A percentile compares a stretch with the other conserved stretches of the same genome.
Conservation (phyloP, 1,284 basidiomycete genomes). For the Sanghuangporus weigelae region DNA sequence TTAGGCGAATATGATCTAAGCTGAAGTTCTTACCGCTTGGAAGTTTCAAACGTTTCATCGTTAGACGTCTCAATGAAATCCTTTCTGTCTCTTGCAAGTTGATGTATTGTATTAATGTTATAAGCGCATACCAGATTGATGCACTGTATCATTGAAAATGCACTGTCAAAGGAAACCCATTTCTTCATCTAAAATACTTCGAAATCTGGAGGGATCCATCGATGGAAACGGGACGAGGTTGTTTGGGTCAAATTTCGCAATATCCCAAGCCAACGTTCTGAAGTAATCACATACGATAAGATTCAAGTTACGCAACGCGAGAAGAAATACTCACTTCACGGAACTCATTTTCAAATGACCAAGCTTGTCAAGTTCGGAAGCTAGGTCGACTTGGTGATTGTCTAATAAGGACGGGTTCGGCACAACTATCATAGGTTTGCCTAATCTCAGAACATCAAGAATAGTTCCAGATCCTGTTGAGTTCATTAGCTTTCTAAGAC, state of each 20-base stretch:
- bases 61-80: no score
- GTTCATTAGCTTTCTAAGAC: not conserved
- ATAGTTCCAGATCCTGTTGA: slow-evolving; percentile 88
- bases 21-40: no score
- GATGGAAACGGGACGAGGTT: slow-evolving; percentile 55
- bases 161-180: slow-evolving; percentile 53
- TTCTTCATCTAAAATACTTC: slow-evolving; percentile 61
- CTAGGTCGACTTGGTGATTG: slow-evolving; percentile 92
- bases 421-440: slow-evolving; percentile 78
- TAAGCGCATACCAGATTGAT: no score
- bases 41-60: no score
- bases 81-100: no score
- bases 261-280: slow-evolving; percentile 50
- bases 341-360: slow-evolving; percentile 63
- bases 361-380: slow-evolving; percentile 57
- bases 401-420: slow-evolving; percentile 88
- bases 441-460: slow-evolving; percentile 75
- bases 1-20: no score
- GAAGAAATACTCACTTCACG: slow-evolving; percentile 42
- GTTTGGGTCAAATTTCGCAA: slow-evolving; percentile 42
- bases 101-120: no score
- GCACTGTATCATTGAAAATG: not conserved
- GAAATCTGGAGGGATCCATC: slow-evolving; percentile 61
- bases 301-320: slow-evolving; percentile 15
- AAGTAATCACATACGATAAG: slow-evolving; percentile 1